Base-by-base conservation (phyloP, 352 stramenopile genomes). In the Peronospora belbahrii region DNA sequence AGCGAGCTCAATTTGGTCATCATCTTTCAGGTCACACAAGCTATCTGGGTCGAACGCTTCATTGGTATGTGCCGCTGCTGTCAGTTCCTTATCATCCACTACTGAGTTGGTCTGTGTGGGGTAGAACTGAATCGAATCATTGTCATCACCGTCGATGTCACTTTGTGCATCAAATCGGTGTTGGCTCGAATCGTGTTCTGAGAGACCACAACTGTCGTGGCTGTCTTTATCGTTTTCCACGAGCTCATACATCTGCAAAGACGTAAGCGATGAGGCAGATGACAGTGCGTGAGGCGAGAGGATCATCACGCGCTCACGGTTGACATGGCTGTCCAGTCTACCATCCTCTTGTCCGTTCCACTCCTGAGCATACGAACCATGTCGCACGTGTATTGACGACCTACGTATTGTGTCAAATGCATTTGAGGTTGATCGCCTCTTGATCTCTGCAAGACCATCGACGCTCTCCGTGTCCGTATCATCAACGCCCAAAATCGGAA, bases 81-180 rank as follows among this genome's bases (percentile, higher is more conserved):
- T 54, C 9, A 14, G 17, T n/a, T 52, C 54, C 19, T 47, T 44
- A 19, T 57, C 43, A 11, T 57, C 52, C 32, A 37, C 2, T 36
- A 41, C n/a, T 38, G 39, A n/a, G 34, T 57, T 52, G 4, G 18
- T 46, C 22, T 56, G 56, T 6, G 41, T 63, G 4, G 69, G 65
- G 32, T 73, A 70, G 38, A 77, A 80, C 41, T 76, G 59, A 32
- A 80, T 67, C 18, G 63, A 65, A 11, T 65, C 42, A 6, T 47
- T 54, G 38, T 67, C 54, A 2, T 62, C 59, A 25, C 48, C 15
- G 19, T 73, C 64, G 2, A 39, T 48, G 14, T 65, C 55, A 27
- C 56, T 66, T n/a, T 28, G 32, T 7, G 39, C 42, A 4, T 53
- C 48, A 25, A 34, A 31, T 39, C 46, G 52, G 13, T 53, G 19